Conservation (phyloP, 495 filamentous ascomycete species). For the Aspergillus funiculosus region DNA sequence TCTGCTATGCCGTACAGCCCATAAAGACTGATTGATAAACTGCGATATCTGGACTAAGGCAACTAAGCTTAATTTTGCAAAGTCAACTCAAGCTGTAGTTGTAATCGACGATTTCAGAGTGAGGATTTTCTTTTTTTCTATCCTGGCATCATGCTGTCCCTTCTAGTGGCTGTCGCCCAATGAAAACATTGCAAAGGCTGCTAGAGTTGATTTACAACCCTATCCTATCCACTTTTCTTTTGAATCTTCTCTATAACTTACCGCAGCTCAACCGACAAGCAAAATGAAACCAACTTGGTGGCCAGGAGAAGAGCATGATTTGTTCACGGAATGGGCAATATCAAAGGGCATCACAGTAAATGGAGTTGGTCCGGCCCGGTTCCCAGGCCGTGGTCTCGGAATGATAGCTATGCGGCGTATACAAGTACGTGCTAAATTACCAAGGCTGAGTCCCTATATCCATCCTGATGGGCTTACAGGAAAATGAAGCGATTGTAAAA, state of each 20-base stretch:
- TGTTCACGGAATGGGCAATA: slow-evolving; percentile 58
- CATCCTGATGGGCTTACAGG: slow-evolving; percentile 19
- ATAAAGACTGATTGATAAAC: slow-evolving; percentile 20
- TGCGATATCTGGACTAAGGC: no score
- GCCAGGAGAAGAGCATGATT: slow-evolving; percentile 43
- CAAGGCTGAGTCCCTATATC: not conserved
- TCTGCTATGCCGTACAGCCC: slow-evolving; percentile 22
- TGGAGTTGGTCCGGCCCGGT: slow-evolving; percentile 52
- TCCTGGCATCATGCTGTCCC: no score
- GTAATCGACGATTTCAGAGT: no score
- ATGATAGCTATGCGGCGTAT: slow-evolving; percentile 62
- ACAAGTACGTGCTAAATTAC: slow-evolving; percentile 41
- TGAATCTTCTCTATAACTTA: not conserved
- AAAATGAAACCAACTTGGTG: slow-evolving; percentile 33
- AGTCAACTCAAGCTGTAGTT: no score
- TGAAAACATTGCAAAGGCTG: not conserved
- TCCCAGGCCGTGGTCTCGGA: slow-evolving; percentile 66
- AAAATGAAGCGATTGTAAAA: slow-evolving; percentile 51
- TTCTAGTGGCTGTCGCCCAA: not conserved
- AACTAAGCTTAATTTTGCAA: no score
- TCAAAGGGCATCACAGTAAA: slow-evolving; percentile 52
- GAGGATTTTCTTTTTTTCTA: no score
- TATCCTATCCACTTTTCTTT: no score
- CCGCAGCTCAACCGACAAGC: not conserved
- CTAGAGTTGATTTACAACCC: no score